Conservation (phyloP, 345 rosid genomes). For the Psidium guajava region DNA sequence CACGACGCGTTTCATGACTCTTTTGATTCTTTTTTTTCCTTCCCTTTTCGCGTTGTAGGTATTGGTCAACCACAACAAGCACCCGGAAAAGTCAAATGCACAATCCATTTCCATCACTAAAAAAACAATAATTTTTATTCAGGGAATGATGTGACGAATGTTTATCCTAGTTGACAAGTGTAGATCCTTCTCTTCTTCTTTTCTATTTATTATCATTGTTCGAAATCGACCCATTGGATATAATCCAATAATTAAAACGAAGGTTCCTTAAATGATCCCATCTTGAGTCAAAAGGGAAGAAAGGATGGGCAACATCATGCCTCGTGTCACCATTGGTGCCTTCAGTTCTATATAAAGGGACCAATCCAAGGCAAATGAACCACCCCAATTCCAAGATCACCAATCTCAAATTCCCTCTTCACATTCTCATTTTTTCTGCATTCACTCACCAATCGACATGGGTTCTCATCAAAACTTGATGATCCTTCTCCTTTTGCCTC, state of each 20-base stretch:
- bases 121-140: not conserved
- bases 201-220: not conserved
- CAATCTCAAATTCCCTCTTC: not conserved
- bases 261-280: not conserved
- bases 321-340: not conserved
- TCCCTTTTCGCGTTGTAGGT: not conserved
- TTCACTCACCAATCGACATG: slow-evolving; percentile 14
- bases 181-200: not conserved
- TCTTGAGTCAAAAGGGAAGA: not conserved
- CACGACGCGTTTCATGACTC: not conserved
- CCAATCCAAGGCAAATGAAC: not conserved
- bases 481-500: slow-evolving; percentile 7
- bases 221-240: not conserved
- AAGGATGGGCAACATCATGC: not conserved
- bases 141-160: not conserved
- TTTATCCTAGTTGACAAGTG: not conserved
- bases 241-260: not conserved
- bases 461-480: slow-evolving; percentile 10
- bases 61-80: not conserved
- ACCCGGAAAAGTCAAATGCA: not conserved
- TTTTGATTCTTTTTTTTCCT: not conserved
- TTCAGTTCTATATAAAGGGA: slow-evolving; percentile 2
- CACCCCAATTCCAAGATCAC: not conserved
- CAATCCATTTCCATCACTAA: not conserved
- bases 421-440: not conserved